These are phyloP conservation scores for Sequoia sempervirens DNA, from an alignment of 75 land plant genomes.

Conservation along the genomic window DNA sequence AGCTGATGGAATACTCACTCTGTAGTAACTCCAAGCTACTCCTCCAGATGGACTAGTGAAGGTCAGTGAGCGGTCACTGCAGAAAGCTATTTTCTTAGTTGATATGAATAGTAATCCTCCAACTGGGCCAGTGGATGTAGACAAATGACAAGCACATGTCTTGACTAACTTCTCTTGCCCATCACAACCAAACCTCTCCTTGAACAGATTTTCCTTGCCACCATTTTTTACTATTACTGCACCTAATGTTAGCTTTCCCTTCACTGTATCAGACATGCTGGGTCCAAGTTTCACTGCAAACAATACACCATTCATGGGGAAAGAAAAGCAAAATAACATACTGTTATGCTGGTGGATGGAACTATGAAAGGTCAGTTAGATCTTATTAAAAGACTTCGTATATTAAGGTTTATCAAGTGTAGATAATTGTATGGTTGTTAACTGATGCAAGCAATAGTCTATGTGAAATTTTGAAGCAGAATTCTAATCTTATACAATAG, in stretches of 20 bases:
- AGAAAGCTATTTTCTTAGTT: constrained; percentile 49
- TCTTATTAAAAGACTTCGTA: no score
- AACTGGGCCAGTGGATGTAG: constrained; percentile 58
- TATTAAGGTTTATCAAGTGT: no score
- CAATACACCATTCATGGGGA: not conserved
- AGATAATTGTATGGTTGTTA: no score
- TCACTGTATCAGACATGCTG: constrained; percentile 44
- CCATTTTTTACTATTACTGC: constrained; percentile 38
- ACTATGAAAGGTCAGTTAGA: not conserved
- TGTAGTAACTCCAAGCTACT: constrained; percentile 31
- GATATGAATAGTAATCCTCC: constrained; percentile 60
- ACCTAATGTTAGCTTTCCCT: constrained; percentile 56
- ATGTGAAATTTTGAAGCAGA: no score
- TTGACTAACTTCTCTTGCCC: constrained; percentile 46
- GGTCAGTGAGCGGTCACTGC: constrained; percentile 46
- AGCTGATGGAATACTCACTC: constrained; percentile 19
- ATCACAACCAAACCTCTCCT: constrained; percentile 18
- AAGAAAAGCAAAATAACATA: not conserved
- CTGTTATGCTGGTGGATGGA: constrained; percentile 18
- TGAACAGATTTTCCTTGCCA: constrained; percentile 48
- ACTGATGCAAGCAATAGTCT: no score
- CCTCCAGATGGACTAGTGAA: constrained; percentile 21
- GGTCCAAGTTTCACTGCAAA: constrained; percentile 28
- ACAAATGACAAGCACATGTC: constrained; percentile 55
- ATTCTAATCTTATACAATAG: no score